These are phyloP conservation scores for Ophiocordyceps camponoti-floridani DNA, from an alignment of 2,329 filamentous ascomycete species.

Conservation along the genomic window DNA sequence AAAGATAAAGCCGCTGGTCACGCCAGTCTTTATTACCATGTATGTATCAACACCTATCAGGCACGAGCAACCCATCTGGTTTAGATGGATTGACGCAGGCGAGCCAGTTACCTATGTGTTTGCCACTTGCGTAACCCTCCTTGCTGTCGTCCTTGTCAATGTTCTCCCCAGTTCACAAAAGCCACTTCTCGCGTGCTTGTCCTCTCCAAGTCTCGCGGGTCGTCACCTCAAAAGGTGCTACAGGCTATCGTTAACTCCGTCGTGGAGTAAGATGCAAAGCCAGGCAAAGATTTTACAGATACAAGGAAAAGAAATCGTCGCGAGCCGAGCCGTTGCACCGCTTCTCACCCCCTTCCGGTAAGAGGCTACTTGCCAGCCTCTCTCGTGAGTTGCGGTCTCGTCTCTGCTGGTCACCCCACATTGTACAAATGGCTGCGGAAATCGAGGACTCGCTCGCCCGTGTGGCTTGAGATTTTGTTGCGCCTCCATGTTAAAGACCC, in stretches of 20 bases:
- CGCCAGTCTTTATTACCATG: too few species aligned
- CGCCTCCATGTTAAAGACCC: slow-evolving; percentile 21
- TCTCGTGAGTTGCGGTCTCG: neutral
- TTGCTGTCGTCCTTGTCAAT: neutral
- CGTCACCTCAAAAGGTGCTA: neutral
- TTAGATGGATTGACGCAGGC: too few species aligned
- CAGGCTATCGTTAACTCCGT: neutral
- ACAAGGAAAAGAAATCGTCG: neutral
- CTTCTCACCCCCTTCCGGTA: neutral
- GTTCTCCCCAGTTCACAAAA: neutral
- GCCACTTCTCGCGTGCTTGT: neutral
- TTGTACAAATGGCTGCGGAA: neutral
- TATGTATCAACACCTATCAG: too few species aligned
- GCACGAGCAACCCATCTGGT: too few species aligned
- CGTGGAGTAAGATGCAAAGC: neutral
- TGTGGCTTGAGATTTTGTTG: neutral
- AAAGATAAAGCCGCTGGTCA: too few species aligned
- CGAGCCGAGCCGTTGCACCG: neutral
- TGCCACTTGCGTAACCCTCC: too few species aligned
- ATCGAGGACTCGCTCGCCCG: neutral
- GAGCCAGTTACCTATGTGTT: too few species aligned
- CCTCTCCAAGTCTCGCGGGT: slow-evolving; percentile 1
- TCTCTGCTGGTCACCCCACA: neutral
- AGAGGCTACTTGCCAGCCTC: neutral
- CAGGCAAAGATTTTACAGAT: neutral